These are phyloP conservation scores for Collybia sp. DNA, from an alignment of 768 basidiomycete species.

Conservation along the genomic window DNA sequence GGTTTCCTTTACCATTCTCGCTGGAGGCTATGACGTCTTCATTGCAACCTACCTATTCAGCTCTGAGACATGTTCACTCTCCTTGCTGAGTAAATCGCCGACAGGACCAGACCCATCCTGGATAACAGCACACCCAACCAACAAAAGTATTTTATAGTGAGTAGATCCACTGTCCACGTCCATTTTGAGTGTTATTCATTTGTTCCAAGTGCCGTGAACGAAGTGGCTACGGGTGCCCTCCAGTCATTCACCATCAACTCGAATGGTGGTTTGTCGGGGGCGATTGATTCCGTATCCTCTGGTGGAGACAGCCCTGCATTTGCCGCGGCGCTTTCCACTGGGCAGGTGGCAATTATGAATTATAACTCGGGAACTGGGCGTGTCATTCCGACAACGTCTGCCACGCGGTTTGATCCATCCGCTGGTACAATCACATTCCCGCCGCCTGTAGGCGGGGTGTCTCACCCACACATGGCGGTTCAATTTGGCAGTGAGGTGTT, in stretches of 20 bases:
- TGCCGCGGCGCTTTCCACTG: conserved; percentile 44
- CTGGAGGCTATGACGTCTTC: conserved; percentile 60
- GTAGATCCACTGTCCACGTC: conserved; percentile 13
- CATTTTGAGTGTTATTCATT: neutral
- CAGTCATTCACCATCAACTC: conserved; percentile 52
- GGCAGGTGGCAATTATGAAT: conserved; percentile 57
- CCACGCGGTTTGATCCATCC: conserved; percentile 22
- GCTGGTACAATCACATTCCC: conserved; percentile 53
- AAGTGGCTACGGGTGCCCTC: conserved; percentile 40
- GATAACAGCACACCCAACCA: conserved; percentile 53
- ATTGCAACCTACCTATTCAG: conserved; percentile 64
- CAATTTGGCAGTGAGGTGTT: conserved; percentile 49
- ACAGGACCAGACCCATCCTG: conserved; percentile 55
- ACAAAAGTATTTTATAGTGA: conserved; percentile 58
- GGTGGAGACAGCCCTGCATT: conserved; percentile 51
- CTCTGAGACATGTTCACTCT: conserved; percentile 39
- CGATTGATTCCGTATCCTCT: conserved; percentile 41
- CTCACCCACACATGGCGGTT: conserved; percentile 61
- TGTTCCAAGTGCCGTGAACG: conserved; percentile 53
- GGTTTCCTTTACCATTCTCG: conserved; percentile 67
- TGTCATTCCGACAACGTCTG: conserved; percentile 42
- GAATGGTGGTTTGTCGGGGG: conserved; percentile 38
- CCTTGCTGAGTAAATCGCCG: conserved; percentile 41
- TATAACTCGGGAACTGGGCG: conserved; percentile 52
- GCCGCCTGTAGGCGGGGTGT: conserved; percentile 30